phyloP scores from a whole-genome alignment of 495 filamentous ascomycete genomes.

The Neurospora sp. region DNA sequence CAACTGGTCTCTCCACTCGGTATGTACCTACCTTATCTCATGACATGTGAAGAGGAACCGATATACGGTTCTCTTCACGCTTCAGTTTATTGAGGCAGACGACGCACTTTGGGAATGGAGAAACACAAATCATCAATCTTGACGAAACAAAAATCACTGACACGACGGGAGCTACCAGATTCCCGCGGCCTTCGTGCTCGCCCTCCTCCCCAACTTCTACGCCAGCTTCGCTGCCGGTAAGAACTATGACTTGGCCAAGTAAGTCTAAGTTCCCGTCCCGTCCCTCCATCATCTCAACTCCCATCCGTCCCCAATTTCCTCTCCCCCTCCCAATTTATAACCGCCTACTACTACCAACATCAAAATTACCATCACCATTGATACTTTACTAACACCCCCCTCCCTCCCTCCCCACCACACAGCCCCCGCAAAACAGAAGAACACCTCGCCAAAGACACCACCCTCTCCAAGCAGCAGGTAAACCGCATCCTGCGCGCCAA shows the following conservation, averaged over 20 bases:
- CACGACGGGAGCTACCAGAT: conserved; percentile 20
- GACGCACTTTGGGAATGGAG: not conserved
- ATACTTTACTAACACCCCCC: not conserved
- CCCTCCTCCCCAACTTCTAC: conserved; percentile 26
- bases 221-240: conserved; percentile 27
- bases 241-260: conserved; percentile 29
- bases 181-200: conserved; percentile 34
- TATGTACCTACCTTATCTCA: conserved; percentile 10
- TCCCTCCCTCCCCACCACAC: not conserved
- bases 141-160: not conserved
- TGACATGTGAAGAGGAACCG: not conserved
- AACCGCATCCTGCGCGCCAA: conserved; percentile 37
- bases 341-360: too few species aligned
- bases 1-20: conserved; percentile 38
- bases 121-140: not conserved
- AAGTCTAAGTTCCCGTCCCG: not conserved
- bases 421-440: conserved; percentile 20
- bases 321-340: not conserved
- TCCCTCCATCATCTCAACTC: not conserved
- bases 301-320: not conserved
- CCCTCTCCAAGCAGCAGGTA: conserved; percentile 24
- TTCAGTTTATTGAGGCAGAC: not conserved
- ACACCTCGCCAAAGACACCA: conserved; percentile 24
- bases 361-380: not conserved
- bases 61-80: not conserved